Evolutionary conservation across 805 yeast species (phyloP), one percentile per base, ranked within the genome.

Genomic region (Yamadazyma ubonensis): DNA sequence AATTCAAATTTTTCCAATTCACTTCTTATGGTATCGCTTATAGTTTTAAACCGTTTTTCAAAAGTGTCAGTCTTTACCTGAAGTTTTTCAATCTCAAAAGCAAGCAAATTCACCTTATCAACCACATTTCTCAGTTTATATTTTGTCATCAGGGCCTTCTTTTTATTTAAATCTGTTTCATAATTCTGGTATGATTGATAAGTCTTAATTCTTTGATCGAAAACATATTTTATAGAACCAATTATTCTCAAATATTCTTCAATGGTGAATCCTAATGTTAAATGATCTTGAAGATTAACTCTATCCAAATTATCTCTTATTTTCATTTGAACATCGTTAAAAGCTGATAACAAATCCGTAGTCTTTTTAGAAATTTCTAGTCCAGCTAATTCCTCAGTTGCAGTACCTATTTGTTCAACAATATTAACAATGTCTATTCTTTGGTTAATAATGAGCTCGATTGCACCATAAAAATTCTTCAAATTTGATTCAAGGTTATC

Each of bases 231-330:
- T 22, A 88, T 76, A 20, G 95, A 86, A 7, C 84, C 81, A 18
- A 90, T 78, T 11, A 82, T 67, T 36, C 98, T 74, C 35, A 81
- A 68, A 57, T 93, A 90, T 57, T 90, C 97, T 57, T 91, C 96
- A 28, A 91, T 67, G 0, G 96, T 86, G 18, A 85, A 77, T 2
- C 96, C 96, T 33, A 91, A 65, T 0, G 96, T 88, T 46, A 91
- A 66, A 53, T 89, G 78, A 50, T 91, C 97, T 58, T 87, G 96
- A 61, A 85, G 61, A 43, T 88, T 81, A 45, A 84, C 80, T 45
- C 96, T 75, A 47, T 81, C 89, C 33, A 87, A 66, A 33, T 86
- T 70, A 38, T 86, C 91, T 50, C 79, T 79, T 18, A 90, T 73
- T 46, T 85, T 76, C 23, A 66, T 53, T 55, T 90, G 91, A 6